A percentile compares a stretch with the other conserved stretches of the same genome.
These are phyloP conservation scores for Phytophthora citricola DNA, from an alignment of 352 stramenopile species.

Conservation along the genomic window DNA sequence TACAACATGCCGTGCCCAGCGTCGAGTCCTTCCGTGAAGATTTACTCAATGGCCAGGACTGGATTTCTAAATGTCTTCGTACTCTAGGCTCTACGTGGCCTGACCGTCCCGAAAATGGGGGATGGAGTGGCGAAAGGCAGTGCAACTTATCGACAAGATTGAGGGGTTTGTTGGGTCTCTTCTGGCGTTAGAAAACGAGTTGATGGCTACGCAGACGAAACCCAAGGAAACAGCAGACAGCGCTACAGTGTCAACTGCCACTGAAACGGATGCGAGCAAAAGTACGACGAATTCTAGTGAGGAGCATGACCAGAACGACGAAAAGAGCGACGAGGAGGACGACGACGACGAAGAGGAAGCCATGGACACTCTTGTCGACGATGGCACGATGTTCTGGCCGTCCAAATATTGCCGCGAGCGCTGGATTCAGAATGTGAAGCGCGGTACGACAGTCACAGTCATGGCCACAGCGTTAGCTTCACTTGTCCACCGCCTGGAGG, in stretches of 20 bases:
- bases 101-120: constrained; percentile 48
- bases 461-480: constrained; percentile 66
- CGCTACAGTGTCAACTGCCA: constrained; percentile 1
- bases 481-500: constrained; percentile 75
- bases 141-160: constrained; percentile 46
- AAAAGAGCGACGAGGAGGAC: constrained; percentile 78
- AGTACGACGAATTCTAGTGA: constrained; percentile 30
- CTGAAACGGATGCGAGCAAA: constrained; percentile 20
- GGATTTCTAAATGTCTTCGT: constrained; percentile 68
- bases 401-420: constrained; percentile 71
- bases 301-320: constrained; percentile 31
- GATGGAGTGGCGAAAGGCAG: constrained; percentile 54
- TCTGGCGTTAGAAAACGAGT: constrained; percentile 69
- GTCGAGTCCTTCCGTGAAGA: constrained; percentile 66
- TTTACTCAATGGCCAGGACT: constrained; percentile 61
- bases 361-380: constrained; percentile 61
- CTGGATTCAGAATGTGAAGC: constrained; percentile 73
- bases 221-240: constrained; percentile 28
- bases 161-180: constrained; percentile 50
- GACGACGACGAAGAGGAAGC: constrained; percentile 81
- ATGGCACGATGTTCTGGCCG: constrained; percentile 73
- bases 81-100: constrained; percentile 70
- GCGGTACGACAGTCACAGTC: constrained; percentile 54
- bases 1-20: constrained; percentile 37
- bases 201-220: constrained; percentile 60